Evolutionary conservation across 2,329 filamentous ascomycete species (phyloP), one percentile per base, ranked within the genome.

Genomic region (Diaporthe eres): DNA sequence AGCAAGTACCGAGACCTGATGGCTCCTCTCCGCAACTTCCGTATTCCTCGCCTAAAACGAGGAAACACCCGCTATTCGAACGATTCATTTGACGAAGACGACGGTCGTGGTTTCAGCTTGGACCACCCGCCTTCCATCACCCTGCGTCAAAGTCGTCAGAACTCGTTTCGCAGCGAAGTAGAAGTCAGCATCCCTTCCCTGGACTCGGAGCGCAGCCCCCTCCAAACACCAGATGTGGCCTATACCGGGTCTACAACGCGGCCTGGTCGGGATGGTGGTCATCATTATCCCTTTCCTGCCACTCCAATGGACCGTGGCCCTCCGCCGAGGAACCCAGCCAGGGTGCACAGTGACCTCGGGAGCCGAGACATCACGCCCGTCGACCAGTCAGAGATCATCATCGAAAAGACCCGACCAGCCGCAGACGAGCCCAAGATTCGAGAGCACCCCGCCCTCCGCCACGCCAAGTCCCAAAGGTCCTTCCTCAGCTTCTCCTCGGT

Each of bases 111-210:
- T 71, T 44, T 72, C 74, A 37, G 74, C 39, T 57, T 76, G 53
- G 72, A 77, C 44, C 55, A 78, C 77, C 28, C 60, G 73, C 28
- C 78, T 57, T 10, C 75, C 39, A 61, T 72, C 49, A 74, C 78
- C 1, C 76, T 79, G 17, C 78, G 78, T 22, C 79, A 76, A 17
- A 76, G 77, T 37, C 79, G 77, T 31, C 76, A 79, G 25, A 75
- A 75, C 51, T 80, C 80, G 1, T 83, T 82, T 71, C 79, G 81
- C 19, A 80, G 80, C 55, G 78, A 74, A 10, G 67, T 83, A n/a
- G 80, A 83, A 39, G 77, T 81, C 71, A 79, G 78, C 51, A 80
- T 83, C 13, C 82, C 81, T 5, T 77, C 79, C 8, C 72, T 80
- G 31, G 58, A 74, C 19, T 72, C 77, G 12, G 67, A 76, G 44